These are phyloP conservation scores for Phytophthora cactorum DNA, from an alignment of 352 stramenopile genomes.

Conservation along the genomic window DNA sequence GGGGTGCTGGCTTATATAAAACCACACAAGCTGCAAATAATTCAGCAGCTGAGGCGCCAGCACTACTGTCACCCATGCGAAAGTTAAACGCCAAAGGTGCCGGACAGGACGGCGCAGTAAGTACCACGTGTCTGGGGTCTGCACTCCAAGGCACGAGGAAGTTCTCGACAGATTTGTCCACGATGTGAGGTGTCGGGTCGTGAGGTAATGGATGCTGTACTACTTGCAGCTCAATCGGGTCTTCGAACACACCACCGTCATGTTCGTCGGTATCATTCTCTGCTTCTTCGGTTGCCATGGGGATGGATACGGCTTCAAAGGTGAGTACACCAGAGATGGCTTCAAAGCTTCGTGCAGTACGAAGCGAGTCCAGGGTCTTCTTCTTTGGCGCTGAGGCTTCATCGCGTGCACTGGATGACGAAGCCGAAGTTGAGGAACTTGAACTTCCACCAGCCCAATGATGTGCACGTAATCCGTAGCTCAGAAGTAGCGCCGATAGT, in stretches of 20 bases:
- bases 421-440: slow-evolving; percentile 22
- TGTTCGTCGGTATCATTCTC: slow-evolving; percentile 19
- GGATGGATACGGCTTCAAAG: slow-evolving; percentile 66
- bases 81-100: slow-evolving; percentile 77
- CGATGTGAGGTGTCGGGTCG: slow-evolving; percentile 45
- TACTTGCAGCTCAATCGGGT: slow-evolving; percentile 52
- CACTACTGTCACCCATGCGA: slow-evolving; percentile 77
- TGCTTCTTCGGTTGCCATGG: slow-evolving; percentile 21
- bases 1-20: slow-evolving; percentile 80
- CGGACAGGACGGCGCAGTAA: slow-evolving; percentile 52
- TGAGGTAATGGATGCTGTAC: slow-evolving; percentile 61
- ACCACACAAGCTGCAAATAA: slow-evolving; percentile 81
- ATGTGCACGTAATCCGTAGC: slow-evolving; percentile 84
- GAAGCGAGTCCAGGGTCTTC: slow-evolving; percentile 72
- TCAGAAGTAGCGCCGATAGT: slow-evolving; percentile 73
- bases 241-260: slow-evolving; percentile 31
- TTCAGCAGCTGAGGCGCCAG: slow-evolving; percentile 60
- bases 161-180: slow-evolving; percentile 77
- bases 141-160: slow-evolving; percentile 74
- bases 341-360: slow-evolving; percentile 71
- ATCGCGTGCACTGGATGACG: slow-evolving; percentile 26
- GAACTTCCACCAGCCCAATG: slow-evolving; percentile 54
- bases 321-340: slow-evolving; percentile 77
- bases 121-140: slow-evolving; percentile 50
- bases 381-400: slow-evolving; percentile 49